Conservation (phyloP, 75 land plant species). For the Selaginella moellendorffii region DNA sequence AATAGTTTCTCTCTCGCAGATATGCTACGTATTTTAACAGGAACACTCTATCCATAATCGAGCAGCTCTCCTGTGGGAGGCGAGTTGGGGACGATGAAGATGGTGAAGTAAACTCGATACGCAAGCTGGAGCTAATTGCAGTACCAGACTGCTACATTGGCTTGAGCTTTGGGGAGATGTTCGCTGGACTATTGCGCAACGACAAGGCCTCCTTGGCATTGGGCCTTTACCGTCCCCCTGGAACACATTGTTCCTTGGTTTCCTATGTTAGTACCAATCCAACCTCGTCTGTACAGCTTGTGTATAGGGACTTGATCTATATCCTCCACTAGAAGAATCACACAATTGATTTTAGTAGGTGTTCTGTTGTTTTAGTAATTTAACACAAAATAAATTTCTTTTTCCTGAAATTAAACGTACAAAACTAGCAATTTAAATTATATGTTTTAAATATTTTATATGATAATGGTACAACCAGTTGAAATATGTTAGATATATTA, state of each 20-base stretch:
- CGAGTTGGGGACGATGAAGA: constrained; percentile 2
- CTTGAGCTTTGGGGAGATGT: constrained; percentile 17
- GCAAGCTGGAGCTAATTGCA: constrained; percentile 24
- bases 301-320: constrained; percentile 20
- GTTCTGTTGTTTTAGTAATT: too few relatives aligned
- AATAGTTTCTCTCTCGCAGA: constrained; percentile 11
- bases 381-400: too few relatives aligned
- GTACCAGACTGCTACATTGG: constrained; percentile 26
- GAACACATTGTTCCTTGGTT: constrained; percentile 15
- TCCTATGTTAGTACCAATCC: constrained; percentile 35
- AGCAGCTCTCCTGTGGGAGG: constrained; percentile 27
- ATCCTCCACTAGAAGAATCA: constrained; percentile 16
- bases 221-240: constrained; percentile 27
- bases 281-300: constrained; percentile 6
- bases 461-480: too few relatives aligned
- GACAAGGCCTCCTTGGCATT: constrained; percentile 18
- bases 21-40: constrained; percentile 35
- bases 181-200: constrained; percentile 19
- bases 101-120: background rate
- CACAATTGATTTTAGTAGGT: too few relatives aligned
- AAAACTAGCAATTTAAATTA: too few relatives aligned
- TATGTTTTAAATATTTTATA: too few relatives aligned
- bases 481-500: too few relatives aligned
- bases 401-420: too few relatives aligned
- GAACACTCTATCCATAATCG: constrained; percentile 22